These are phyloP conservation scores for Fusarium newnesense DNA, from an alignment of 2,329 filamentous ascomycete species.

Conservation along the genomic window DNA sequence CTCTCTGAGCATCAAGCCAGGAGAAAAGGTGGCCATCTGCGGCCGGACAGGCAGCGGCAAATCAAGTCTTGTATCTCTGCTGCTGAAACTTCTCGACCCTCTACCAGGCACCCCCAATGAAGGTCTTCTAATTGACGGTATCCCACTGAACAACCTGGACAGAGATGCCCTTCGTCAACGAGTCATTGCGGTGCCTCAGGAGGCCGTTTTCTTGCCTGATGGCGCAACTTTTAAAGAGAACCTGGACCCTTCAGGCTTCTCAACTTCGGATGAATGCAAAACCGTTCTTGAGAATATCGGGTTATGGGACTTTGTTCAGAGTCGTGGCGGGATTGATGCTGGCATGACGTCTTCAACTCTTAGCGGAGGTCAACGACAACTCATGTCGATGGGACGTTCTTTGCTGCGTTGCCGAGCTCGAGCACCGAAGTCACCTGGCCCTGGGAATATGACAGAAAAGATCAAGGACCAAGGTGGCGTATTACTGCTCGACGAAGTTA, in stretches of 20 bases:
- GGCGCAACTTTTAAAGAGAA: slow-evolving; percentile 54
- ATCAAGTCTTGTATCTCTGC: slow-evolving; percentile 53
- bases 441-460: not conserved
- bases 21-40: slow-evolving; percentile 51
- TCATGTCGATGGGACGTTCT: slow-evolving; percentile 71
- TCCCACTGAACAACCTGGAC: slow-evolving; percentile 51
- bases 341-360: slow-evolving; percentile 59
- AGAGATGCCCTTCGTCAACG: slow-evolving; percentile 56
- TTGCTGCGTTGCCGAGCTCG: slow-evolving; percentile 55
- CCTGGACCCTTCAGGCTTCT: slow-evolving; percentile 52
- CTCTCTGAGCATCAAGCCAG: slow-evolving; percentile 43
- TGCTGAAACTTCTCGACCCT: slow-evolving; percentile 56
- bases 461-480: slow-evolving; percentile 35
- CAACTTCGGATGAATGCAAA: slow-evolving; percentile 47
- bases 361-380: slow-evolving; percentile 69
- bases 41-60: slow-evolving; percentile 56
- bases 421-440: not conserved
- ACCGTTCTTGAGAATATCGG: slow-evolving; percentile 48
- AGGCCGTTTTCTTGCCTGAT: slow-evolving; percentile 61
- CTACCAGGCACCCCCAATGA: slow-evolving; percentile 28
- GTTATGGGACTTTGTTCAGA: slow-evolving; percentile 47
- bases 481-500: slow-evolving; percentile 56
- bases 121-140: slow-evolving; percentile 54
- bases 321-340: slow-evolving; percentile 48
- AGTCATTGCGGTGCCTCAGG: slow-evolving; percentile 64